A percentile compares a stretch with the other conserved stretches of the same genome.
phyloP scores from a whole-genome alignment of 805 yeast genomes.

The Pichia kluyveri region DNA sequence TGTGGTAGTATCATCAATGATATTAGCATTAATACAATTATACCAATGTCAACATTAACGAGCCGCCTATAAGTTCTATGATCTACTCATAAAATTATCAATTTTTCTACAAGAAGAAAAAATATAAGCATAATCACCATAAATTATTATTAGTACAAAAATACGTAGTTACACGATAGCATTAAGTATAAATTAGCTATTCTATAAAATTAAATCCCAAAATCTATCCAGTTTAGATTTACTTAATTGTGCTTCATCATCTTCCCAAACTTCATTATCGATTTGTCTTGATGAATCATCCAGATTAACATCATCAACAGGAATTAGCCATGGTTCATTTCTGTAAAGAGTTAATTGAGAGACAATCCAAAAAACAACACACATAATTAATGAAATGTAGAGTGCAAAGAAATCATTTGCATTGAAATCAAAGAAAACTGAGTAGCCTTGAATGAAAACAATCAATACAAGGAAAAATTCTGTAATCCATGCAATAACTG shows the following conservation, averaged over 20 bases:
- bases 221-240: slow-evolving; percentile 3
- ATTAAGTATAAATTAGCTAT: too few species aligned
- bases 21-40: too few species aligned
- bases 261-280: slow-evolving; percentile 49
- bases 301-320: slow-evolving; percentile 51
- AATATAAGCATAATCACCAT: too few species aligned
- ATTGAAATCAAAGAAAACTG: slow-evolving; percentile 46
- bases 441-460: slow-evolving; percentile 64
- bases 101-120: too few species aligned
- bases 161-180: too few species aligned
- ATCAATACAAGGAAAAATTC: slow-evolving; percentile 44
- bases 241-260: slow-evolving; percentile 18
- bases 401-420: slow-evolving; percentile 58
- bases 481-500: slow-evolving; percentile 58
- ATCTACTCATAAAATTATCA: too few species aligned
- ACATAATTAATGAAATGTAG: slow-evolving; percentile 60
- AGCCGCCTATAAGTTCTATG: too few species aligned
- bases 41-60: too few species aligned
- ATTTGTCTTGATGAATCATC: slow-evolving; percentile 14
- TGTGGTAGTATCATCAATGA: too few species aligned
- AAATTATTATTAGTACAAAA: too few species aligned
- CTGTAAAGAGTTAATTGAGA: slow-evolving; percentile 41
- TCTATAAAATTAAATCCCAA: slow-evolving; percentile 10
- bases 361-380: slow-evolving; percentile 44
- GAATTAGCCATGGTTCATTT: slow-evolving; percentile 37